Evolutionary conservation across 1,284 basidiomycete species (phyloP), one percentile per base, ranked within the genome.

Genomic region (Leccinum insolens): DNA sequence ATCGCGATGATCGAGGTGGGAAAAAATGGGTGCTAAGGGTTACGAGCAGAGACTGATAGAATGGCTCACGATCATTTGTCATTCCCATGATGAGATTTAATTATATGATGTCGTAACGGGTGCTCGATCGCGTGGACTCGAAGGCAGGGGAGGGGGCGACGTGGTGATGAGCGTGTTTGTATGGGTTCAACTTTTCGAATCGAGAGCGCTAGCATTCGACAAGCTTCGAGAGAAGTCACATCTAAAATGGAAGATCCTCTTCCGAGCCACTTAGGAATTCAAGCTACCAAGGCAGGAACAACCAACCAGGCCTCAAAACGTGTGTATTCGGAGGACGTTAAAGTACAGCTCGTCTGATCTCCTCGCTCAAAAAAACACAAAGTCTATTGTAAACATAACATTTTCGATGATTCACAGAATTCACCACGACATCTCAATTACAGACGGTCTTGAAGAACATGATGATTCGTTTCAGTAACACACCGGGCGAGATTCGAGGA

Each of bases 301-400:
- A 25, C 46, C n/a, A 39, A 52, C 55, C 37, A 37, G 37, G 37
- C 55, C 22, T 17, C 15, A 46, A 59, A 46, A 34, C 3, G 31
- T 41, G 37, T 66, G 34, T 59, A 68, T 67, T 31, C 34, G 59
- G 25, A 41, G 2, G 17, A n/a, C 12, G 14, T 44, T 28, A 9
- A 17, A 60, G 25, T 71, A 74, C 62, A 64, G 17, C 37, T 37
- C 68, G 20, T 44, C 52, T 20, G n/a, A 61, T 70, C 20, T 59
- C 22, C 61, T 57, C 25, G 46, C 49, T 61, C 71, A 20, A 15
- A 8, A n/a, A 58, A 52, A 58, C 49, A 52, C n/a, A 14, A 7
- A 46, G 61, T 75, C 71, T 78, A 78, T 37, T 31, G 64, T 77
- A 74, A 72, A 68, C 62, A 71, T 34, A 65, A 74, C 70, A 74